Base-by-base conservation (phyloP, 176 grass and related monocot genomes). In the Lolium rigidum region DNA sequence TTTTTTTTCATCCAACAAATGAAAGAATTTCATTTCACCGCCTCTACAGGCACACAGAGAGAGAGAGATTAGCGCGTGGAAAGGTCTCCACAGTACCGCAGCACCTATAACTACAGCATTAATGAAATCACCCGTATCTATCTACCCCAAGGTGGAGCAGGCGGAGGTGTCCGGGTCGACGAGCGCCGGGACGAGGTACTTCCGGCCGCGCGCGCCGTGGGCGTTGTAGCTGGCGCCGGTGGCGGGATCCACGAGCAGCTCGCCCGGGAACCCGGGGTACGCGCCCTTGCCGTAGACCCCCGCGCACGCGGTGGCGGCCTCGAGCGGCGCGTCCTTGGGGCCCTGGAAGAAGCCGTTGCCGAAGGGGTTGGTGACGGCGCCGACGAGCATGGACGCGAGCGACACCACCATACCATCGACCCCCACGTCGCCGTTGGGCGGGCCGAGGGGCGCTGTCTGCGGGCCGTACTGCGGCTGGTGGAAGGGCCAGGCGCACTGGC, bases 391-490 rank as follows among this genome's bases (percentile, higher is more conserved):
- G 71, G 90, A 94, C 0, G 97, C 97, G 8, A 98, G 82, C 17
- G 94, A 95, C 17, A 98, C 90, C 17, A 94, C 92, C 94, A 98
- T 98, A 24, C 94, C 97, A 74, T 98, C 97, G 7, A 91, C 86
- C 0, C 93, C 94, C 15, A 98, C 90, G 85, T 98, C 97, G 51
- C 97, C 97, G 78, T 98, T 98, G 44, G 97, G 97, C 12, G 97
- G 82, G n/a, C 77, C 71, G 38, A 98, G 89, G 1, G 97, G 94
- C 14, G 92, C 81, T 44, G 82, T n/a, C 89, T 98, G 97, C 0
- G 97, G 92, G 2, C 97, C 97, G 82, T 98, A 98, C 38, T 74
- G 44, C 10, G 97, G 97, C 92, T 95, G 94, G 97, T 98, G 97
- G 84, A 90, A 98, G 18, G 97, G 97, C 97, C 94, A 98, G 69